Percentiles rank a stretch among this genome's conserved stretches.
Evolutionary conservation across 768 basidiomycete genomes (phyloP).

Genomic region (Suillus discolor): DNA sequence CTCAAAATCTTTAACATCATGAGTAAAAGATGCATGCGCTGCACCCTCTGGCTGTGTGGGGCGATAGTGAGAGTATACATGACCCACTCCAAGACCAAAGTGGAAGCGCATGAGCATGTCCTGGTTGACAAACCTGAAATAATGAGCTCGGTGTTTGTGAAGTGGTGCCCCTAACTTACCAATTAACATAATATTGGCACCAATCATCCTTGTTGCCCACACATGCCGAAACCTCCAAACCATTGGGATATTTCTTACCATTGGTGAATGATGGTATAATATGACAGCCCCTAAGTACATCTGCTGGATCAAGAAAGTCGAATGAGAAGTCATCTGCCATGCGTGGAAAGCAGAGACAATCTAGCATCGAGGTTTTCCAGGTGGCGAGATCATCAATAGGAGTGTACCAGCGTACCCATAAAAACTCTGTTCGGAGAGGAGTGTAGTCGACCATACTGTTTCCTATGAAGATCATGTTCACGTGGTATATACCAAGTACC

Average conservation of each 20-base stretch:
- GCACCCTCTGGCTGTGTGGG: too few species aligned
- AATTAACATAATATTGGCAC: background rate
- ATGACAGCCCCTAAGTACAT: slow-evolving; percentile 8
- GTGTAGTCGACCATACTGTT: too few species aligned
- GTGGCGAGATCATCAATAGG: background rate
- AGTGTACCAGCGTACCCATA: background rate
- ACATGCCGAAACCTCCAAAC: background rate
- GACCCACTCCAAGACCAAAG: too few species aligned
- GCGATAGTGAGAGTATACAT: too few species aligned
- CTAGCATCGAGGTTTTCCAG: background rate
- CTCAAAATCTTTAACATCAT: background rate
- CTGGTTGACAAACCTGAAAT: too few species aligned
- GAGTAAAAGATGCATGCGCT: background rate
- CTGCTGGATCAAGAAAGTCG: slow-evolving; percentile 7
- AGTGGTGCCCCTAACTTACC: background rate
- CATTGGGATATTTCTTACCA: slow-evolving; percentile 3
- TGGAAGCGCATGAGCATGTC: too few species aligned
- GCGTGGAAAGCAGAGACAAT: slow-evolving; percentile 4
- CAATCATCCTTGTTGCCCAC: background rate
- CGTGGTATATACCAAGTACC: too few species aligned
- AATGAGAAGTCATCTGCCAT: slow-evolving; percentile 6
- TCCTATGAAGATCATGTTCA: too few species aligned
- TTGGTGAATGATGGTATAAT: slow-evolving; percentile 10
- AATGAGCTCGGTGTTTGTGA: background rate
- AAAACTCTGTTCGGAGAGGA: too few species aligned